Evolutionary conservation across 495 filamentous ascomycete species (phyloP).

Genomic region (Annulohypoxylon stygium): DNA sequence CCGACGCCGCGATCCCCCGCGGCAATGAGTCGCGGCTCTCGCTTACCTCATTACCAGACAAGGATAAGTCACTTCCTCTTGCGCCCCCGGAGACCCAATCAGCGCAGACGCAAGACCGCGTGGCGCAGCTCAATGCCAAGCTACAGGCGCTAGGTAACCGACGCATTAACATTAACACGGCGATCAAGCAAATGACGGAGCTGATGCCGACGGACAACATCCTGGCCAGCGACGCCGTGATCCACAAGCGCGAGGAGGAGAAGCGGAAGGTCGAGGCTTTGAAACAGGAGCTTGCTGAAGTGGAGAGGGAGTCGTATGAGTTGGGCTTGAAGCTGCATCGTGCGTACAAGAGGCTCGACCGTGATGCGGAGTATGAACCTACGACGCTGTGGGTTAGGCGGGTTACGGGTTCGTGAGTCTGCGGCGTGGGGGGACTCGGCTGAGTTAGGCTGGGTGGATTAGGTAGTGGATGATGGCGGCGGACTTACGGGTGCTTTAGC

Average conservation of each 20-base stretch:
- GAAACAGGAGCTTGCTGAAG: slow-evolving; percentile 80
- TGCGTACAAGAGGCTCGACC: slow-evolving; percentile 80
- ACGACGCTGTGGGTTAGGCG: slow-evolving; percentile 86
- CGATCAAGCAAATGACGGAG: slow-evolving; percentile 79
- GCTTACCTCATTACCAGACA: slow-evolving; percentile 36
- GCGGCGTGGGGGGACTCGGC: not conserved
- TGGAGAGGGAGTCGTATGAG: slow-evolving; percentile 86
- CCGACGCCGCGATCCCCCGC: slow-evolving; percentile 28
- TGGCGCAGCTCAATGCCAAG: slow-evolving; percentile 75
- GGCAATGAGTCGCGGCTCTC: slow-evolving; percentile 20
- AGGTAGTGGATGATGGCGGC: not conserved
- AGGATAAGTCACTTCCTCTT: slow-evolving; percentile 69
- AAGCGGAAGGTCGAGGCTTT: slow-evolving; percentile 78
- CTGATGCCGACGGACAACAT: slow-evolving; percentile 68
- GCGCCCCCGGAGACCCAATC: slow-evolving; percentile 68
- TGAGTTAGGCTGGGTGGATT: not conserved
- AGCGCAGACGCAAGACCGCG: slow-evolving; percentile 65
- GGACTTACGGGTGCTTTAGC: not conserved
- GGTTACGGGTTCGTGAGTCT: slow-evolving; percentile 58
- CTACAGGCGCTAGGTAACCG: slow-evolving; percentile 74
- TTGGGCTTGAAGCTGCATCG: slow-evolving; percentile 84
- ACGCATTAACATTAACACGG: slow-evolving; percentile 75
- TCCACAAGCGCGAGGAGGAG: slow-evolving; percentile 70
- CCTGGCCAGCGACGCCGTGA: slow-evolving; percentile 59
- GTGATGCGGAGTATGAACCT: slow-evolving; percentile 71